Percentiles rank a stretch among this genome's conserved stretches.
Conservation (phyloP, 1,139 yeast species). For the Geotrichum carabidarum region DNA sequence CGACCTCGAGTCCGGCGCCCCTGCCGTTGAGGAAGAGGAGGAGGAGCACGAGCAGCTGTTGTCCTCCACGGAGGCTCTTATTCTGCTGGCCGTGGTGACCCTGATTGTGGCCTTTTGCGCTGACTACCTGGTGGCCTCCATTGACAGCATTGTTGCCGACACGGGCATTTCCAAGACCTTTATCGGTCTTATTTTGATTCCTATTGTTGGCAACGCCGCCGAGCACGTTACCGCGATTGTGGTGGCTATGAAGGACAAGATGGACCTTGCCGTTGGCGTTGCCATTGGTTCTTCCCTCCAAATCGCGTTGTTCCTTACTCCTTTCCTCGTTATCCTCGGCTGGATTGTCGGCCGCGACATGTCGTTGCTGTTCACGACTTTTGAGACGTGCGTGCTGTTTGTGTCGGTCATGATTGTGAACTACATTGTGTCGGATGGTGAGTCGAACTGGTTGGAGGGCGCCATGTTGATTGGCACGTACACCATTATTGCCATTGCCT, state of each 20-base stretch:
- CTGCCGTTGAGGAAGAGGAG: conserved; percentile 34
- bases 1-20: conserved; percentile 23
- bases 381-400: conserved; percentile 87
- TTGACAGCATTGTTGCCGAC: conserved; percentile 76
- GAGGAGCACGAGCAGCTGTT: conserved; percentile 28
- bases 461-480: conserved; percentile 85
- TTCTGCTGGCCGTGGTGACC: conserved; percentile 54
- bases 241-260: conserved; percentile 92
- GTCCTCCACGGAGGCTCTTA: conserved; percentile 29
- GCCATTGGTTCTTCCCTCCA: conserved; percentile 97
- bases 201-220: conserved; percentile 97
- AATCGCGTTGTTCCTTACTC: conserved; percentile 90
- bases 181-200: conserved; percentile 86
- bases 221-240: conserved; percentile 95
- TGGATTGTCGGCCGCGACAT: conserved; percentile 89
- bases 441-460: conserved; percentile 95
- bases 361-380: conserved; percentile 85
- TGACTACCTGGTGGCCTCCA: conserved; percentile 86
- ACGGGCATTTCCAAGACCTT: conserved; percentile 91
- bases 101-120: conserved; percentile 86
- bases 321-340: conserved; percentile 87
- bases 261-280: conserved; percentile 96
- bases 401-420: conserved; percentile 84
- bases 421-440: conserved; percentile 86
- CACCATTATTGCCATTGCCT: conserved; percentile 78